Percentiles rank a stretch among this genome's conserved stretches.
Conservation (phyloP, 2,329 filamentous ascomycete genomes). For the Neofusicoccum sp. region DNA sequence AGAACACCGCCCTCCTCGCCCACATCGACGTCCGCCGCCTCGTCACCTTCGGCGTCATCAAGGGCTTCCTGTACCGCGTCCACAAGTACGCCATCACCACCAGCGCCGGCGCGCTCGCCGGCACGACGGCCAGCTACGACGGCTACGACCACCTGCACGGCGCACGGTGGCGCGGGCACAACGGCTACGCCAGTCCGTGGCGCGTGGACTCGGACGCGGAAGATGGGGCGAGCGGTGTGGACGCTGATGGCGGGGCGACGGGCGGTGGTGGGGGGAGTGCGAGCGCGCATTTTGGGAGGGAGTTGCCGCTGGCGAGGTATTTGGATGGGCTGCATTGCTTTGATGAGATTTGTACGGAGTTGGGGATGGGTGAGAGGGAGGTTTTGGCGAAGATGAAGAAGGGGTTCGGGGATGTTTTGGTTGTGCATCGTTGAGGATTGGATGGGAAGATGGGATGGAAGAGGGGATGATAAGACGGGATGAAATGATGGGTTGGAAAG, state of each 20-base stretch:
- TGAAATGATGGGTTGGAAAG: too few species aligned
- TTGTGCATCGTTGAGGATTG: constrained; percentile 28
- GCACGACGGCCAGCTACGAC: constrained; percentile 44
- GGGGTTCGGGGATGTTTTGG: constrained; percentile 38
- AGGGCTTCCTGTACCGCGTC: constrained; percentile 88
- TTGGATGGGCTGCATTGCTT: constrained; percentile 76
- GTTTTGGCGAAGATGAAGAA: constrained; percentile 67
- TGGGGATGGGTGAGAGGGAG: constrained; percentile 69
- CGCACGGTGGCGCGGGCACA: constrained; percentile 31
- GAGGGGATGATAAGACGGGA: too few species aligned
- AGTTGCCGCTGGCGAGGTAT: constrained; percentile 62
- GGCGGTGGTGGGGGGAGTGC: constrained; percentile 22
- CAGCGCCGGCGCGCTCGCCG: constrained; percentile 39
- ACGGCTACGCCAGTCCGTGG: constrained; percentile 9
- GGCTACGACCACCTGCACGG: constrained; percentile 19
- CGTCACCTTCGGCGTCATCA: constrained; percentile 94
- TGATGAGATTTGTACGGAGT: constrained; percentile 80
- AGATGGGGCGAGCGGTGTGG: constrained; percentile 4
- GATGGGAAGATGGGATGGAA: background rate
- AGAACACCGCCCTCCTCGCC: constrained; percentile 70
- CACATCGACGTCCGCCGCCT: constrained; percentile 87
- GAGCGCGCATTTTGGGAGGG: constrained; percentile 15
- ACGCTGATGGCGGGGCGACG: constrained; percentile 26
- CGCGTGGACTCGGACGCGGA: constrained; percentile 17
- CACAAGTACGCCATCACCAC: constrained; percentile 78